These are phyloP conservation scores for Mycena capillaripes DNA, from an alignment of 768 basidiomycete genomes.

Conservation along the genomic window DNA sequence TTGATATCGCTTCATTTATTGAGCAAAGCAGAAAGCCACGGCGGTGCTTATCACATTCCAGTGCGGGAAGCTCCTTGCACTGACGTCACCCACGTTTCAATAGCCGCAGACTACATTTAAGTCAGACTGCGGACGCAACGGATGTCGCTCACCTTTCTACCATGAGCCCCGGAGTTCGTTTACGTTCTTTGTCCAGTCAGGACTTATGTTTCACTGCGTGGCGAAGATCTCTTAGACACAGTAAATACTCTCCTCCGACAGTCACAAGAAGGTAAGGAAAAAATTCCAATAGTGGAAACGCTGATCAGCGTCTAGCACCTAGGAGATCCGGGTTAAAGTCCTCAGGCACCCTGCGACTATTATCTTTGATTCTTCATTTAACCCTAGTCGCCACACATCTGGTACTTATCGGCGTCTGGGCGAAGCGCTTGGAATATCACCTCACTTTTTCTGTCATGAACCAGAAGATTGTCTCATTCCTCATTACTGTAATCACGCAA, in stretches of 20 bases:
- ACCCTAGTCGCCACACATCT: neutral
- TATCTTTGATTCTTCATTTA: neutral
- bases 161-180: neutral
- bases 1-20: neutral
- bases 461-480: neutral
- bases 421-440: neutral
- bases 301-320: slow-evolving; percentile 5
- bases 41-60: neutral
- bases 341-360: neutral
- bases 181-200: neutral
- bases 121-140: neutral
- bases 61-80: neutral
- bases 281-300: neutral
- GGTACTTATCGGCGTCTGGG: neutral
- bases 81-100: neutral
- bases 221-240: neutral
- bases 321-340: neutral
- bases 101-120: slow-evolving; percentile 4
- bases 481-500: neutral
- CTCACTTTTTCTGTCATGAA: neutral
- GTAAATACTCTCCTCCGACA: neutral
- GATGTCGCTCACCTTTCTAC: neutral
- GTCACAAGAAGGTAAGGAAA: neutral
- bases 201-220: neutral
- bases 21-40: neutral